Conservation (phyloP, 495 filamentous ascomycete genomes). For the Penicillium bovifimosum region DNA sequence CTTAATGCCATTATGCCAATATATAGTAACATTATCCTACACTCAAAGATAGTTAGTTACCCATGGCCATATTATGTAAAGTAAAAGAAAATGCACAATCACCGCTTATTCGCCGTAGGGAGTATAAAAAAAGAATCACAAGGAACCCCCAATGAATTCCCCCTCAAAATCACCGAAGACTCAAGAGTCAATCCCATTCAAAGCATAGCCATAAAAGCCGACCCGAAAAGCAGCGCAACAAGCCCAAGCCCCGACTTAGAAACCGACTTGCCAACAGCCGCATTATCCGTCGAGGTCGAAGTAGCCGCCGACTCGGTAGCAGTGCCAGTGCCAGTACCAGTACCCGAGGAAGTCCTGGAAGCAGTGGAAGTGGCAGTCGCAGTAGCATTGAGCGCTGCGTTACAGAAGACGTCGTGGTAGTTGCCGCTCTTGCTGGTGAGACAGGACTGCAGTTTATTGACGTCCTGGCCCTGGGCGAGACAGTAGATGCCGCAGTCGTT, state of each 20-base stretch:
- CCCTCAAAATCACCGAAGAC: not conserved
- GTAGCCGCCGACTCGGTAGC: conserved; percentile 3
- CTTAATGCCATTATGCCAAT: too few relatives aligned
- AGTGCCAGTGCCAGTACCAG: conserved; percentile 19
- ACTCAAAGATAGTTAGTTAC: too few relatives aligned
- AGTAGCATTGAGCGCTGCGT: conserved; percentile 28
- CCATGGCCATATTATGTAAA: too few relatives aligned
- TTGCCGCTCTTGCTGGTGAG: conserved; percentile 28
- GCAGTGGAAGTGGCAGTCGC: conserved; percentile 32
- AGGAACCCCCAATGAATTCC: not conserved
- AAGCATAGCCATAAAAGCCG: conserved; percentile 27
- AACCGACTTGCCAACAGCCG: conserved; percentile 16
- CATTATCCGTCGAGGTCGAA: conserved; percentile 13
- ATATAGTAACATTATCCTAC: too few relatives aligned
- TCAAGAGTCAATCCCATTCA: too few relatives aligned
- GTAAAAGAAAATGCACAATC: not conserved
- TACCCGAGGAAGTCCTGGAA: conserved; percentile 18
- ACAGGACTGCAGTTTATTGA: conserved; percentile 32
- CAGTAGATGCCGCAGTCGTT: conserved; percentile 48
- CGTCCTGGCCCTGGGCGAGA: conserved; percentile 40
- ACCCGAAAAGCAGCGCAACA: conserved; percentile 34
- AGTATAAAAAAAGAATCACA: not conserved
- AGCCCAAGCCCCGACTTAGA: conserved; percentile 33
- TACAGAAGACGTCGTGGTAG: conserved; percentile 37
- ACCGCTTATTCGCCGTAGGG: not conserved